Base-by-base conservation (phyloP, 2,329 filamentous ascomycete species). In the Aspergillus arachidicola region DNA sequence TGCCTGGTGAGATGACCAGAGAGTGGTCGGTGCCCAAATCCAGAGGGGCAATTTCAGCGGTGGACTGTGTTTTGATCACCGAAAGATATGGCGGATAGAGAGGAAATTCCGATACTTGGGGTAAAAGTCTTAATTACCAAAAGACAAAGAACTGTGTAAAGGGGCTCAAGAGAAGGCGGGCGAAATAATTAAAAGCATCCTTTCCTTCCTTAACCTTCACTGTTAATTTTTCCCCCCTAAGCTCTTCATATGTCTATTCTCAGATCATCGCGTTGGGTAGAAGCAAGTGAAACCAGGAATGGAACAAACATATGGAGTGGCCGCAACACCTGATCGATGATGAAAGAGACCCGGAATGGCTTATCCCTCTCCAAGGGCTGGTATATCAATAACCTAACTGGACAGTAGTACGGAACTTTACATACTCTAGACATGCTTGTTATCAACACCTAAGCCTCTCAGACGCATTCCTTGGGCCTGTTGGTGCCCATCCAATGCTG, bases 1-100 rank as follows among this genome's bases (percentile, higher is more conserved):
- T 38, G 51, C 16, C 21, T 45, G n/a, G 23, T 57, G 36, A 59
- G 26, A 55, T 50, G 58, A 59, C 63, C 61, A 59, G 45, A 54
- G 55, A 59, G 28, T 61, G 58, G 59, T 68, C 61, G 64, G 51
- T 69, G 62, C 68, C 66, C 66, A 69, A 68, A 55, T 61, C 56
- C 46, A 50, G 57, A 59, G 62, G 62, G 60, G 58, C 45, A 57
- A 61, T 30, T 58, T 45, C 48, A 51, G 41, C 50, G 41, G 51
- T 57, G 57, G 59, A 57, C 21, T 28, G 23, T 43, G 36, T 58
- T n/a, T 58, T n/a, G 26, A 11, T 34, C 45, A 46, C 38, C 34
- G 16, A 45, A 45, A 41, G 21, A 57, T 41, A 41, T 41, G 38
- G 23, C 36, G n/a, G 38, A 57, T 36, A 28, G 46, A 45, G 26